Evolutionary conservation across 306 rosid species (phyloP).

Genomic region (Quillaja saponaria): DNA sequence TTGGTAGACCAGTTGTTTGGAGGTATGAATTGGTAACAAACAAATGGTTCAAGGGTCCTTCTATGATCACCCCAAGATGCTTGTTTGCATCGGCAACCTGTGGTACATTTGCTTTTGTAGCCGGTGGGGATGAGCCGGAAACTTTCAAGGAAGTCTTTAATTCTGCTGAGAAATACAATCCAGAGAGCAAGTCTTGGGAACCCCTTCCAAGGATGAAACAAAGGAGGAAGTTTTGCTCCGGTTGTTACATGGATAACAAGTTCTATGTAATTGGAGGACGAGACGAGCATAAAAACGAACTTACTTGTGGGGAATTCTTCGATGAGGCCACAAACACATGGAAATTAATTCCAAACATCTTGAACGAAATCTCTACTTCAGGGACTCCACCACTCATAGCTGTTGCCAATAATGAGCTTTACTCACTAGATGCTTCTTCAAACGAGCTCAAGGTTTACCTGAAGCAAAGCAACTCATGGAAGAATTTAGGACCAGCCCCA

Average conservation of each 20-base stretch:
- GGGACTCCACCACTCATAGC: constrained; percentile 78
- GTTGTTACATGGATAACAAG: constrained; percentile 74
- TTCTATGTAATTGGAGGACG: constrained; percentile 81
- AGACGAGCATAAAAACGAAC: constrained; percentile 43
- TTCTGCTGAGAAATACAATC: constrained; percentile 67
- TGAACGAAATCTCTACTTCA: constrained; percentile 40
- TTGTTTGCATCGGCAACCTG: constrained; percentile 80
- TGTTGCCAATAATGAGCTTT: constrained; percentile 64
- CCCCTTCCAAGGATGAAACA: constrained; percentile 62
- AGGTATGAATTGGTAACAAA: constrained; percentile 47
- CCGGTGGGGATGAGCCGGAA: constrained; percentile 63
- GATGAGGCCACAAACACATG: constrained; percentile 55
- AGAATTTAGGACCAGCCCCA: constrained; percentile 62
- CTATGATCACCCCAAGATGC: constrained; percentile 67
- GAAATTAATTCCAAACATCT: constrained; percentile 62
- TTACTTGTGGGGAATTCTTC: constrained; percentile 63
- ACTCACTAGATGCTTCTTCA: constrained; percentile 53
- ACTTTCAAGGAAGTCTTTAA: constrained; percentile 37
- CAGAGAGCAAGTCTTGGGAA: constrained; percentile 54
- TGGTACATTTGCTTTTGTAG: constrained; percentile 61
- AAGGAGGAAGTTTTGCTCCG: constrained; percentile 60
- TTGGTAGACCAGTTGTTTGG: constrained; percentile 64
- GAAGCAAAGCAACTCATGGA: constrained; percentile 59
- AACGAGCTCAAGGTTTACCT: constrained; percentile 67
- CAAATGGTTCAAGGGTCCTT: constrained; percentile 71